A percentile compares a stretch with the other conserved stretches of the same genome.
Conservation (phyloP, 768 basidiomycete species). For the Lentinus tigrinus region DNA sequence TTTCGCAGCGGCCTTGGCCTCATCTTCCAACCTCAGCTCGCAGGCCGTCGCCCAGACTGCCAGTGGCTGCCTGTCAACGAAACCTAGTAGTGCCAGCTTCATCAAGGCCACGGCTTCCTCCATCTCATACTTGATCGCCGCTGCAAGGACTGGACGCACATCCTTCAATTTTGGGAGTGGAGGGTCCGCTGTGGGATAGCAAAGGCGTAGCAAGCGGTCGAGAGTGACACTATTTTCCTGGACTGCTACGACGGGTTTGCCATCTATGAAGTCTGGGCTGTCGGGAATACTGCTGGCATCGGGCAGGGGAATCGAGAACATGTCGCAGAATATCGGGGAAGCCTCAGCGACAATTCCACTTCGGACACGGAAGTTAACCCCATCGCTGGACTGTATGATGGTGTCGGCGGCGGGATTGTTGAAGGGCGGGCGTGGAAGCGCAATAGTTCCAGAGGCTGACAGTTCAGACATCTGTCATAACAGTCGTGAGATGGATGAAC, state of each 20-base stretch:
- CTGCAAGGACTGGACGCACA: neutral
- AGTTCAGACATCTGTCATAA: too few species aligned
- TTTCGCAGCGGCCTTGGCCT: slow-evolving; percentile 23
- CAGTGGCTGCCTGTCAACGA: slow-evolving; percentile 15
- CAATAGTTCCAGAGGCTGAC: too few species aligned
- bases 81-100: neutral
- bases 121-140: slow-evolving; percentile 11
- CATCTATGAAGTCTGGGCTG: neutral
- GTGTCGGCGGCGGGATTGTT: slow-evolving; percentile 2
- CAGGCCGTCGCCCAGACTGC: slow-evolving; percentile 33
- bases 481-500: too few species aligned
- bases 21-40: slow-evolving; percentile 26
- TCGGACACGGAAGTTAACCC: neutral
- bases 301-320: neutral
- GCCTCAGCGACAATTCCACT: slow-evolving; percentile 2
- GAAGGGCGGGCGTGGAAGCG: neutral
- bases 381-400: neutral
- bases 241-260: neutral
- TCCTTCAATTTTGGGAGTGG: neutral
- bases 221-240: slow-evolving; percentile 10
- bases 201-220: slow-evolving; percentile 4
- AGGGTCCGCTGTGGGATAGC: slow-evolving; percentile 8
- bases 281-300: neutral
- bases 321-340: neutral
- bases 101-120: neutral